Evolutionary conservation across 768 basidiomycete species (phyloP).

Genomic region (Boletellus ananas): DNA sequence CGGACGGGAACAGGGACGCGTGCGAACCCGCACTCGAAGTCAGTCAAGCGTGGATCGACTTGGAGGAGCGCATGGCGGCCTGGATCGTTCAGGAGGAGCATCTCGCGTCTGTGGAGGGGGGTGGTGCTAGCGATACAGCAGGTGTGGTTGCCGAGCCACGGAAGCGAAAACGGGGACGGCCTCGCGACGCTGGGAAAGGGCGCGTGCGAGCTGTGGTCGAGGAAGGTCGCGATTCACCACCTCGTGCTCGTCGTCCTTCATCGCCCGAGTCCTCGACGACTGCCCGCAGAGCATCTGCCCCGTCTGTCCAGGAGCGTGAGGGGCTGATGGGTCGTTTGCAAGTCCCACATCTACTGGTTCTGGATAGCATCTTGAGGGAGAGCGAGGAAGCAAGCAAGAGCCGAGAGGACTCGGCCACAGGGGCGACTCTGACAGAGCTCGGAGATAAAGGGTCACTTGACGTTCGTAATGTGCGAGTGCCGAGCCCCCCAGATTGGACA

Average conservation of each 20-base stretch:
- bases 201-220: background rate
- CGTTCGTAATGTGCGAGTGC: background rate
- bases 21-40: conserved; percentile 34
- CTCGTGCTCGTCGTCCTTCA: background rate
- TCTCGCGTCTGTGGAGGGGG: background rate
- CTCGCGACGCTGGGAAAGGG: background rate
- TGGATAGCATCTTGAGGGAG: conserved; percentile 36
- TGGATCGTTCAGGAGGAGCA: conserved; percentile 17
- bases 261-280: background rate
- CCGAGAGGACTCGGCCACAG: conserved; percentile 9
- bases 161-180: conserved; percentile 14
- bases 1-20: too few relatives aligned
- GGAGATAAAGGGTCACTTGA: conserved; percentile 3
- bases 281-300: background rate
- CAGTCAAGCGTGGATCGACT: conserved; percentile 33
- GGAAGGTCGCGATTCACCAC: background rate
- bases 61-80: conserved; percentile 32
- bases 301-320: conserved; percentile 11
- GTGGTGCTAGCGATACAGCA: background rate
- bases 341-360: conserved; percentile 26
- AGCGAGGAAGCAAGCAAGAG: conserved; percentile 23
- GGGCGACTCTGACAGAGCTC: background rate
- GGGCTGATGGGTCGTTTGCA: conserved; percentile 30
- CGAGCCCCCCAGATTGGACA: background rate
- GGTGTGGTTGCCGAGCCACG: background rate